Base-by-base conservation (phyloP, 345 rosid species). In the Pistacia vera region DNA sequence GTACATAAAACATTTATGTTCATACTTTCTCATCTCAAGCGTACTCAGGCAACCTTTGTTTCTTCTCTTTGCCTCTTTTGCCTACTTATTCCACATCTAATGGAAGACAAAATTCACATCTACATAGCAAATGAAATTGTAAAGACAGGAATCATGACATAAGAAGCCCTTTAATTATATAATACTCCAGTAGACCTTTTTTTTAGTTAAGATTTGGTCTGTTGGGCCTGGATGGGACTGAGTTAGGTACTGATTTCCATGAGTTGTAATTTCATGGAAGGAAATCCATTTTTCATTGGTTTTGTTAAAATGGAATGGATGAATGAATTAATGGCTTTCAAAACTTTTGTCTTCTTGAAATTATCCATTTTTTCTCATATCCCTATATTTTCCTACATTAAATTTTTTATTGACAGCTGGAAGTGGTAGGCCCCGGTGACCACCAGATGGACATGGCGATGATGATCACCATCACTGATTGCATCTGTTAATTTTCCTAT, bases 361-460 rank as follows among this genome's bases (percentile, higher is more conserved):
- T 8, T 3, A 38, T 20, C 30, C 35, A 16, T 13, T 57, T 69
- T 72, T 60, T 77, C 22, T 72, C 41, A 41, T n/a, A n/a, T 3
- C 22, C n/a, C 41, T 60, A 72, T 76, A 41, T 77, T 79, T 35
- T 77, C 74, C n/a, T 2, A 18, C 30, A 59, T 59, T 33, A 65
- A 33, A 57, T 78, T 57, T 73, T 41, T 6, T 41, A 41, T 41
- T 78, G 71, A 66, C 89, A 91, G 97, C 91, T 96, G 79, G 94
- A 93, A 83, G 97, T 94, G 71, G 94, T 89, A 66, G 97, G 98
- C 44, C 95, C 97, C 8, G 98, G 97, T 97, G 95, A 74, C 88
- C 90, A 20, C 98, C 99, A 0, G 90, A 89, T 66, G 98, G 92
- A 68, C 92, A 90, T 71, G 95, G 87, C 2, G 94, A 88, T 11